Percentiles rank a stretch among this genome's conserved stretches.
These are phyloP conservation scores for Fusarium citri DNA, from an alignment of 2,329 filamentous ascomycete species.

Conservation along the genomic window DNA sequence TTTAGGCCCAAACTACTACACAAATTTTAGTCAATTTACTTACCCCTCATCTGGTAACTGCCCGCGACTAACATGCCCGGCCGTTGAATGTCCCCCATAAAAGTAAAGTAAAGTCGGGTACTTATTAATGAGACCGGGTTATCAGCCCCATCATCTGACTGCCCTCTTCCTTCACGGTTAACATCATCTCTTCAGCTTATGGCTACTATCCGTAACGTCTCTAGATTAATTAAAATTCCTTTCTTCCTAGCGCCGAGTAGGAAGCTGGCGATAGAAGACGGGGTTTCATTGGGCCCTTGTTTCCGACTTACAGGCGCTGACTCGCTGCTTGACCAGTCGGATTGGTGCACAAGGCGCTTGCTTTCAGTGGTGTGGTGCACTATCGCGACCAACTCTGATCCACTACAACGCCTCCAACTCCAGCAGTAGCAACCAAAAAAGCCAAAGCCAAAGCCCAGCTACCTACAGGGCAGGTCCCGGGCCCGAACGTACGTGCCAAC, in stretches of 20 bases:
- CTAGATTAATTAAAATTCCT: slow-evolving; percentile 4
- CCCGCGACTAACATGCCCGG: slow-evolving; percentile 5
- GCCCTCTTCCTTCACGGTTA: neutral
- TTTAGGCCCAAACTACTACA: slow-evolving; percentile 13
- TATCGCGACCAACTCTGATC: slow-evolving; percentile 37
- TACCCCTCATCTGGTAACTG: slow-evolving; percentile 36
- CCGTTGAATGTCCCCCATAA: slow-evolving; percentile 23
- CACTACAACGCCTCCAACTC: slow-evolving; percentile 22
- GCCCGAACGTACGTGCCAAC: slow-evolving; percentile 31
- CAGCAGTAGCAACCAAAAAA: neutral
- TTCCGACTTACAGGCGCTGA: slow-evolving; percentile 47
- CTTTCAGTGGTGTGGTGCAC: slow-evolving; percentile 50
- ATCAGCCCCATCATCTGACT: slow-evolving; percentile 1
- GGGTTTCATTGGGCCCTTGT: slow-evolving; percentile 31
- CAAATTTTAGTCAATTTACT: slow-evolving; percentile 25
- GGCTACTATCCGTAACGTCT: slow-evolving; percentile 14
- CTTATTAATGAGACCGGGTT: neutral
- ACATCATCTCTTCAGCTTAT: slow-evolving; percentile 5
- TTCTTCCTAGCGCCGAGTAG: slow-evolving; percentile 32
- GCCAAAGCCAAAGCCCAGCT: neutral
- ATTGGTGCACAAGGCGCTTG: slow-evolving; percentile 53
- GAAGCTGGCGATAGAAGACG: slow-evolving; percentile 20
- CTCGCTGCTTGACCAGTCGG: slow-evolving; percentile 51
- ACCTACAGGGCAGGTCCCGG: slow-evolving; percentile 9
- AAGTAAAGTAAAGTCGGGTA: neutral